phyloP scores from a whole-genome alignment of 176 grass and related monocot species.

The Leersia perrieri region DNA sequence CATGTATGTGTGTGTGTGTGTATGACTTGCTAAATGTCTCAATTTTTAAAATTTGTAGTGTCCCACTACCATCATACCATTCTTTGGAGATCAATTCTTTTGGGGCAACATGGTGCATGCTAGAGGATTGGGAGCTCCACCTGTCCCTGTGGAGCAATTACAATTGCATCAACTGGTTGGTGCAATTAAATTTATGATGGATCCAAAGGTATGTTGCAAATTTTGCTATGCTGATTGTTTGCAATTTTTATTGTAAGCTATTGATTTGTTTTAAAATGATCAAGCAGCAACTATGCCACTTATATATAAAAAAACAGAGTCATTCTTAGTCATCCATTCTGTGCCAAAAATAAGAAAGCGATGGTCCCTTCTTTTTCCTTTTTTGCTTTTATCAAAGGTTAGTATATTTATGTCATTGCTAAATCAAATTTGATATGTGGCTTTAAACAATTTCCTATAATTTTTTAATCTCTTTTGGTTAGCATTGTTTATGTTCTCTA shows the following conservation, averaged over 20 bases:
- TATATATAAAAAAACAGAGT: neutral
- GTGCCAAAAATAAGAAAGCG: neutral
- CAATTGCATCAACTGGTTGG: constrained; percentile 48
- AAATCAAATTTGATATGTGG: neutral
- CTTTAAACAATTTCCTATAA: neutral
- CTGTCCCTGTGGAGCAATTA: constrained; percentile 68
- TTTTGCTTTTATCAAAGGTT: neutral
- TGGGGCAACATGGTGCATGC: constrained; percentile 71
- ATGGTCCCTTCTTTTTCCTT: neutral
- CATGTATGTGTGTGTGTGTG: neutral
- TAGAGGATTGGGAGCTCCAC: constrained; percentile 60
- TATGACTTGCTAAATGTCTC: neutral
- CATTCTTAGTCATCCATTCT: neutral
- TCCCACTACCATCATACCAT: constrained; percentile 68
- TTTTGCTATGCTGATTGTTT: neutral
- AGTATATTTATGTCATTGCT: neutral
- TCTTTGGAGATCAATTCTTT: constrained; percentile 83
- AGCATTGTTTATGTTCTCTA: neutral
- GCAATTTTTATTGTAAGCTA: neutral
- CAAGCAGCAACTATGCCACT: neutral
- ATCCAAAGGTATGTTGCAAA: constrained; percentile 49
- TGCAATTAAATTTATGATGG: constrained; percentile 76
- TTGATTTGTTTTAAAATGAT: neutral
- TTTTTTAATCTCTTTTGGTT: neutral
- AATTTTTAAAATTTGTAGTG: constrained; percentile 49